Conservation (phyloP, 352 stramenopile species). For the Globisporangium solare region DNA sequence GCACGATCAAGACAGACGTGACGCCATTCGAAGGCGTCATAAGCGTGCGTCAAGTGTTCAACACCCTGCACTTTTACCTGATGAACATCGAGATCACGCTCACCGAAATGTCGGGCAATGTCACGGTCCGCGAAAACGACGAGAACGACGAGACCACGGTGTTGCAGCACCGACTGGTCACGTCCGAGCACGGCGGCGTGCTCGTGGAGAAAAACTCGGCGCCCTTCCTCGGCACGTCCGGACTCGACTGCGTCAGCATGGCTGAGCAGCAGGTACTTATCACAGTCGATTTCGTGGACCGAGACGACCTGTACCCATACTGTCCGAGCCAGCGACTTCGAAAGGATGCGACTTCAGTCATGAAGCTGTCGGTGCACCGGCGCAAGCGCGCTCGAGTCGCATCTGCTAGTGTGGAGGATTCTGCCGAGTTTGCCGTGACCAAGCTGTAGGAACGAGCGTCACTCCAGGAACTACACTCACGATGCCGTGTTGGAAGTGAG, state of each 20-base stretch:
- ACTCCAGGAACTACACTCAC: no score
- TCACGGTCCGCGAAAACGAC: conserved; percentile 39
- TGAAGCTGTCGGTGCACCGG: conserved; percentile 2
- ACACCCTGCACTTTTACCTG: conserved; percentile 34
- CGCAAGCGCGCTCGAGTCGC: not conserved
- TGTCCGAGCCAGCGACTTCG: conserved; percentile 13
- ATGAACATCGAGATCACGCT: conserved; percentile 43
- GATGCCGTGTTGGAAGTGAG: no score
- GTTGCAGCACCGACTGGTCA: conserved; percentile 9
- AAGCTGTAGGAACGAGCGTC: no score
- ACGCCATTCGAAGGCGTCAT: conserved; percentile 25
- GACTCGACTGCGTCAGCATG: not conserved
- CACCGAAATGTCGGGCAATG: conserved; percentile 31
- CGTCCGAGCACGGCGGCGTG: not conserved
- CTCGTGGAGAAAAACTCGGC: conserved; percentile 6
- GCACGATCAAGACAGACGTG: conserved; percentile 31
- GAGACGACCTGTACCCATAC: conserved; percentile 19
- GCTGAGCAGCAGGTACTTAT: conserved; percentile 4
- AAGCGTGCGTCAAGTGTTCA: conserved; percentile 29
- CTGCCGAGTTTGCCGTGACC: no score
- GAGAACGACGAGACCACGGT: not conserved
- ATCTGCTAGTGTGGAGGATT: no score
- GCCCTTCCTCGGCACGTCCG: conserved; percentile 12
- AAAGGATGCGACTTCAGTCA: conserved; percentile 17
- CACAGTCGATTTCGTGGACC: conserved; percentile 9